Conservation (phyloP, 345 rosid genomes). For the Eucalyptus sp. region DNA sequence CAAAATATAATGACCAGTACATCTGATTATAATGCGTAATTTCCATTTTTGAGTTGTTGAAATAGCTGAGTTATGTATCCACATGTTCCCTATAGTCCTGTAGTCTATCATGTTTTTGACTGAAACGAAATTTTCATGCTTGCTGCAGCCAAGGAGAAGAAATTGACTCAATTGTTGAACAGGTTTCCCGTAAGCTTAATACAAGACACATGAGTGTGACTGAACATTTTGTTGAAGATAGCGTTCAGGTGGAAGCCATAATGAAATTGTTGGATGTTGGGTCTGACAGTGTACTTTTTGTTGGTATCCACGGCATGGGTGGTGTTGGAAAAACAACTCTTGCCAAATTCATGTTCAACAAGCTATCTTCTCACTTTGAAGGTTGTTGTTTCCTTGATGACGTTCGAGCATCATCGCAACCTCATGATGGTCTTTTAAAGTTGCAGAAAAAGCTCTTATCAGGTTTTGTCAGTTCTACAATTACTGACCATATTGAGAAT, state of each 20-base stretch:
- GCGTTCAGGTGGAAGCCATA: background rate
- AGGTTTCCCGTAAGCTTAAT: background rate
- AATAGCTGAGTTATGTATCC: background rate
- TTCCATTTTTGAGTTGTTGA: background rate
- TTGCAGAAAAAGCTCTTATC: background rate
- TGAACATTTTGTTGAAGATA: background rate
- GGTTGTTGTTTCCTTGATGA: constrained; percentile 6
- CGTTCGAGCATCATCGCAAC: background rate
- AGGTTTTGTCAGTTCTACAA: rapidly evolving
- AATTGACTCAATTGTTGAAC: background rate
- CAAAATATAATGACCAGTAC: background rate
- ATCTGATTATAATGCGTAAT: background rate
- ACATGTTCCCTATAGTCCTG: background rate
- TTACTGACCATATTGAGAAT: background rate
- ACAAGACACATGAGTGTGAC: background rate
- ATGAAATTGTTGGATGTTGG: background rate
- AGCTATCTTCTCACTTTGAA: background rate
- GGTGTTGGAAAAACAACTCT: background rate
- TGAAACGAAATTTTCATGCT: background rate
- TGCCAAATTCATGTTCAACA: background rate
- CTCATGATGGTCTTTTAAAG: background rate
- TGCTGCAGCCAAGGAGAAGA: background rate
- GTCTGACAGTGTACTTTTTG: background rate
- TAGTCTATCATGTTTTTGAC: background rate
- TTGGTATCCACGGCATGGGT: background rate